Evolutionary conservation across 2,329 filamentous ascomycete genomes (phyloP), one percentile per base, ranked within the genome.

Genomic region (Fusarium subtropicale): DNA sequence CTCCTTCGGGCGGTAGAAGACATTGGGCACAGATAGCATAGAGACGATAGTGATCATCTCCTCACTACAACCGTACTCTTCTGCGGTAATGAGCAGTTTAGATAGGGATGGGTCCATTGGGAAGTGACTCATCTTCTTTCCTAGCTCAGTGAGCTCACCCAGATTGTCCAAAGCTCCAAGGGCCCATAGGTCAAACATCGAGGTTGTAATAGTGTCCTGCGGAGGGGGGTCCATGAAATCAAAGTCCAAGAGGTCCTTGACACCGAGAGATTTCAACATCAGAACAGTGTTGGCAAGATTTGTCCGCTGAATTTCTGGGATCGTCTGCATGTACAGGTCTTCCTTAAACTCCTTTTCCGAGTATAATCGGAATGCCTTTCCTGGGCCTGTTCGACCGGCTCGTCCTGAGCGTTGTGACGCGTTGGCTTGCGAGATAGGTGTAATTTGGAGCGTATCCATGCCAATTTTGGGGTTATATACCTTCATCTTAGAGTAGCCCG

Each of bases 181-280:
- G 0, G 96, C 94, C 96, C 96, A 99, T 1, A 99, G 88, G 74
- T 99, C 96, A 80, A 98, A 99, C 36, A 99, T 90, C 5, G 94
- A 97, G 0, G 96, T 99, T 1, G 93, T 95, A 71, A 99, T 98
- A 1, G 94, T 97, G 75, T 99, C 97, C 80, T 99, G 96, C 0
- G 96, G 96, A 9, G 96, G 96, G 3, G 96, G 96, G 72, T 99
- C 96, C 95, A 99, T 98, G 74, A 99, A 99, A 78, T 98, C 94
- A 76, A 99, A 99, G 78, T 99, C 95, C 1, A 99, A 82, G 12
- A 99, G 84, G 72, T 99, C 94, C 76, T 93, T 95, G 20, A 99
- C 95, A 0, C 96, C 96, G 1, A 99, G 87, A 0, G 93, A 97
- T 77, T 99, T 99, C 47, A 99, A 86, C 50, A 99, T 88, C 16